A percentile compares a stretch with the other conserved stretches of the same genome.
Conservation (phyloP, 345 rosid species). For the Citrus trifoliata region DNA sequence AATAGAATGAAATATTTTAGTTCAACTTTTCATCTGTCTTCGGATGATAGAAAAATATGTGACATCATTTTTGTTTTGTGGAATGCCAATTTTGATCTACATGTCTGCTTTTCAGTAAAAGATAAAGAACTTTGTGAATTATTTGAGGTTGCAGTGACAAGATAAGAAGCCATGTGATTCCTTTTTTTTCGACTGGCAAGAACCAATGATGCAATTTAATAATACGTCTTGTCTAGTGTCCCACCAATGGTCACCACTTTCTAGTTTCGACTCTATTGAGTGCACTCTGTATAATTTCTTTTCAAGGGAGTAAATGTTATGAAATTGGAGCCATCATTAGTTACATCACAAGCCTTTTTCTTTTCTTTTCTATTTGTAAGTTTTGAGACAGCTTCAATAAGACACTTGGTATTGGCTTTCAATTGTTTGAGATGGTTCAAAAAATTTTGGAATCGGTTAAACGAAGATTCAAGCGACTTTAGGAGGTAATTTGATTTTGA, state of each 20-base stretch:
- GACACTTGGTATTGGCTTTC: background rate
- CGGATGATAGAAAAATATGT: background rate
- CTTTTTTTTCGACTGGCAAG: conserved; percentile 18
- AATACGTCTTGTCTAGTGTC: conserved; percentile 28
- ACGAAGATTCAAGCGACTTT: background rate
- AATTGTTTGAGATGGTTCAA: too few species aligned
- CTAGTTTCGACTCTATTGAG: background rate
- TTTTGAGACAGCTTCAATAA: background rate
- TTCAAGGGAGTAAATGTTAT: background rate
- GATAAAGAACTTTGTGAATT: background rate
- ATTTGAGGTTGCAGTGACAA: conserved; percentile 1
- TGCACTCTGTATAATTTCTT: background rate
- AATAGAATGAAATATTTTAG: conserved; percentile 16
- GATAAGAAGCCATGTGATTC: conserved; percentile 20
- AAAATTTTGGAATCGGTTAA: too few species aligned
- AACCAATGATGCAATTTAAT: conserved; percentile 30
- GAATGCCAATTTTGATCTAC: background rate
- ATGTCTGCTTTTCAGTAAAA: background rate
- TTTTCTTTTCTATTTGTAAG: too few species aligned
- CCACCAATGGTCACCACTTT: conserved; percentile 8
- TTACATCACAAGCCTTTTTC: conserved; percentile 19
- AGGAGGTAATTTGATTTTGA: background rate
- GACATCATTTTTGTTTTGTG: background rate
- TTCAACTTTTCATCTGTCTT: background rate
- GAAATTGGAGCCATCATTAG: conserved; percentile 14